Conservation (phyloP, 78 protist species). For the Bigelowiella natans region DNA sequence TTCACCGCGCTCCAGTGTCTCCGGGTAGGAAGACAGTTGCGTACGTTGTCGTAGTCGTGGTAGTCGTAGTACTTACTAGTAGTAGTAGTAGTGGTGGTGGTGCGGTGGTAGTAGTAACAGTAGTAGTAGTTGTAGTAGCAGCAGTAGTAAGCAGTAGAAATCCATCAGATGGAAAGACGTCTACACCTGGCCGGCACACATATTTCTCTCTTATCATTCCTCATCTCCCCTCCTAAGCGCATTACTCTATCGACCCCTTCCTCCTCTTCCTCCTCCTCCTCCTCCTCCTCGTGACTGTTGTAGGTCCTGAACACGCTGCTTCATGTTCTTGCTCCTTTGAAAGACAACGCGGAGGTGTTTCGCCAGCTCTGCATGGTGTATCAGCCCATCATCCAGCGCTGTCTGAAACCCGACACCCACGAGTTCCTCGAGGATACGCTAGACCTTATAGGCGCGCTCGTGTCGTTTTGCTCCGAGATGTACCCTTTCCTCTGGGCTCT, state of each 20-base stretch:
- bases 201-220: background rate
- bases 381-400: too few relatives aligned
- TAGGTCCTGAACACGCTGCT: too few relatives aligned
- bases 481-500: too few relatives aligned
- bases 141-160: background rate
- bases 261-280: background rate
- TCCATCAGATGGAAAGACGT: background rate
- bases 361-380: too few relatives aligned
- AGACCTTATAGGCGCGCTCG: too few relatives aligned
- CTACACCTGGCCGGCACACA: background rate
- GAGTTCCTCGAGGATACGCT: too few relatives aligned
- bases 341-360: too few relatives aligned
- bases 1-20: too few relatives aligned
- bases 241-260: background rate
- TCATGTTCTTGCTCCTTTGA: too few relatives aligned
- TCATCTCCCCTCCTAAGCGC: background rate
- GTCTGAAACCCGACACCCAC: too few relatives aligned
- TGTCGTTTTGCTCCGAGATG: too few relatives aligned
- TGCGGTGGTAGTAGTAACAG: background rate
- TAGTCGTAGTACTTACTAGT: background rate
- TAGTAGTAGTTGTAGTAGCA: background rate
- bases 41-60: background rate
- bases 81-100: background rate
- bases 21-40: background rate
- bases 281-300: background rate